These are phyloP conservation scores for Pichia exigua DNA, from an alignment of 805 yeast genomes.

Conservation along the genomic window DNA sequence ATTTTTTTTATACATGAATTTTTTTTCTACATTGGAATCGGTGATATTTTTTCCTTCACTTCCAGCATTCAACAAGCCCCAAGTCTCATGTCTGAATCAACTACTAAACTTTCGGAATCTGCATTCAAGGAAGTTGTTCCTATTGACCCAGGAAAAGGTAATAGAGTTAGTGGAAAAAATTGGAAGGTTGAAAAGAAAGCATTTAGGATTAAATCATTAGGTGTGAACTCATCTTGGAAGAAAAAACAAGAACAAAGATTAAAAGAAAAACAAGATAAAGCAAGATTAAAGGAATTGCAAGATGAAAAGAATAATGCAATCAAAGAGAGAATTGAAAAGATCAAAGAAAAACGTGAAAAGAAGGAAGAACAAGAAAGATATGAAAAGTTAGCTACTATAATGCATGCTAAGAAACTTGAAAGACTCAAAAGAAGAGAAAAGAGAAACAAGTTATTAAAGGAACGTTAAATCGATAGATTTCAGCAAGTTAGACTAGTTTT, in stretches of 20 bases:
- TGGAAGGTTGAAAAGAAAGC: constrained; percentile 69
- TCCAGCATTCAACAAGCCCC: background rate
- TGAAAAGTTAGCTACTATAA: constrained; percentile 70
- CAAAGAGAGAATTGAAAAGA: constrained; percentile 42
- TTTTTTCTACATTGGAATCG: background rate
- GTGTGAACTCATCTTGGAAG: constrained; percentile 57
- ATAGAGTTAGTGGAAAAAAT: constrained; percentile 37
- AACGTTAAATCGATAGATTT: constrained; percentile 39
- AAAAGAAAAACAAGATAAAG: constrained; percentile 60
- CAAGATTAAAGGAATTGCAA: constrained; percentile 62
- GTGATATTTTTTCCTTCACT: too few relatives aligned
- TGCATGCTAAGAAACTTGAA: constrained; percentile 90
- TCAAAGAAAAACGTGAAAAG: constrained; percentile 68
- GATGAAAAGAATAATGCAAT: constrained; percentile 65
- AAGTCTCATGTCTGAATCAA: background rate
- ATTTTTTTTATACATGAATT: background rate
- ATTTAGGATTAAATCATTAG: constrained; percentile 53
- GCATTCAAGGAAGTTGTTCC: constrained; percentile 6
- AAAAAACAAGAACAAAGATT: constrained; percentile 58
- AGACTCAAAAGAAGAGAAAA: constrained; percentile 86
- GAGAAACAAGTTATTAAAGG: constrained; percentile 88
- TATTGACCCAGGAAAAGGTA: constrained; percentile 21
- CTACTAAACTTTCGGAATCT: constrained; percentile 3
- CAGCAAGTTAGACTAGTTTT: background rate
- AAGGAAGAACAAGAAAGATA: constrained; percentile 87